Base-by-base conservation (phyloP, 106 monocot genomes). In the Dendrobium catenatum region DNA sequence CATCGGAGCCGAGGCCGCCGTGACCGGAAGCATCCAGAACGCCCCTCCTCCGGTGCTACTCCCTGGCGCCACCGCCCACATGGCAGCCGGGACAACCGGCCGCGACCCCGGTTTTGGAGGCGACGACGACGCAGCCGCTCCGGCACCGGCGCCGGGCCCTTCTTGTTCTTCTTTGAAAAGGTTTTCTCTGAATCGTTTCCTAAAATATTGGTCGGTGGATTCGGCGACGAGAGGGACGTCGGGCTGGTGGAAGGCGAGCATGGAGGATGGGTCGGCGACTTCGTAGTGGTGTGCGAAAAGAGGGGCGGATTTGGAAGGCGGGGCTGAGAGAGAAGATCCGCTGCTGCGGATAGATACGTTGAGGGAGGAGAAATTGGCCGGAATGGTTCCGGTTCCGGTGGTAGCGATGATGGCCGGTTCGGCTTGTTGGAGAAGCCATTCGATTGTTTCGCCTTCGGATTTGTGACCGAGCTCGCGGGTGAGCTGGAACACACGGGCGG, bases 21-120 rank as follows among this genome's bases (percentile, higher is more conserved):
- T 81, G 37, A 92, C 90, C 19, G 96, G 96, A 8, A 96, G 92
- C 96, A 96, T 96, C 96, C 96, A 96, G 90, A 96, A 96, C 1
- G 90, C 90, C 0, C 93, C 95, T 0, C 82, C 83, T 2, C 81
- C 90, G 2, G 81, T 82, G n/a, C 79, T 84, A 76, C 68, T 87
- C 18, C 83, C 26, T 4, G 89, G 85, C 7, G 86, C 90, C 19
- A 90, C 86, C 2, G 96, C 90, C 96, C 94, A 93, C 96, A 93
- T 91, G 87, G 96, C 90, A 44, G 90, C 85, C 20, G 66, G 84
- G 79, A 9, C 72, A 33, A 3, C 82, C 46, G 10, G 87, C 79
- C 5, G 51, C 37, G 5, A 77, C 2, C 1, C 76, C 41, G 2
- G 48, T 2, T 80, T 83, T 3, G 87, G 76, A 2, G 85, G 56